Evolutionary conservation across 2,329 filamentous ascomycete genomes (phyloP), one percentile per base, ranked within the genome.

Genomic region (Hypocrella siamensis): DNA sequence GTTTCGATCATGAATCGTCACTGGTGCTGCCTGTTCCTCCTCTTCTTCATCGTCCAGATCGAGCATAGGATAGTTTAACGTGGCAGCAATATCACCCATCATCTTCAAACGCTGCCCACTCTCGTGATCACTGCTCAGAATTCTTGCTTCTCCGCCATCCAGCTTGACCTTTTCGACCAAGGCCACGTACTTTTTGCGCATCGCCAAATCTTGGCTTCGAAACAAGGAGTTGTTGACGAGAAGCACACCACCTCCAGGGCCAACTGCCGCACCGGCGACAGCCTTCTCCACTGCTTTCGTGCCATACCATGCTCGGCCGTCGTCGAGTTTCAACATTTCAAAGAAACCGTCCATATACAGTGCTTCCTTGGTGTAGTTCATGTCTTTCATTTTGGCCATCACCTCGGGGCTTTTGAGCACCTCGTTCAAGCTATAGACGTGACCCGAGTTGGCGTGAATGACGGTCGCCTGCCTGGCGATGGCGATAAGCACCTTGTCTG

Each of bases 111-210:
- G 65, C 58, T 79, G 79, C 1, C 90, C 90, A 51, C 86, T 94
- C 60, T 94, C 88, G 53, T 96, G 88, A 47, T 92, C 79, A 45
- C 81, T 86, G 53, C 88, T 96, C 18, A 96, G 57, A n/a, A 96
- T 72, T 33, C 82, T 66, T 1, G 84, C 82, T 41, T 94, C 85
- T 2, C 88, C 90, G 5, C 88, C 90, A 40, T 84, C 77, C 3
- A 75, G 75, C 41, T 76, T 74, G n/a, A 96, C 88, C 39, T 76
- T 77, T 51, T 96, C 88, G 4, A 96, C 86, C 28, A 96, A 63
- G 7, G 61, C 61, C 1, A 96, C 88, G 65, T 86, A 96, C 40
- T 75, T 70, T 49, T 77, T 81, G 42, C 90, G 66, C 36, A 75
- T 77, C 1, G 63, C 67, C 5, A 94, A 67, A 35, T 92, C 76